Base-by-base conservation (phyloP, 2,329 filamentous ascomycete species). In the Grosmannia huntii region DNA sequence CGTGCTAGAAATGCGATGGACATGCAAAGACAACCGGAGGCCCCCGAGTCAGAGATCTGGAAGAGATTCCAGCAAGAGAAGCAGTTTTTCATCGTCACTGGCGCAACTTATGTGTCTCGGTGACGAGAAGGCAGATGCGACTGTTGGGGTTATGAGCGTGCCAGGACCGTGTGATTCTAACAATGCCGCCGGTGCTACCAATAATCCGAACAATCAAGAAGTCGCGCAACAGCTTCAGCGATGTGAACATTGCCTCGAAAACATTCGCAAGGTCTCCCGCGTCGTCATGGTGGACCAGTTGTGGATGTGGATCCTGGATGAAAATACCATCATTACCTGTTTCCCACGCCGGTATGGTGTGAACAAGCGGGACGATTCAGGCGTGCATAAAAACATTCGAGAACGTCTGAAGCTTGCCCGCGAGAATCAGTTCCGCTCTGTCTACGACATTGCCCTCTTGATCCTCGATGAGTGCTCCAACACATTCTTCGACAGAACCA, bases 401-500 rank as follows among this genome's bases (percentile, higher is more conserved):
- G 64, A 64, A 3, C 64, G 67, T 0, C 59, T 75, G 0, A 64
- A 66, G 21, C 61, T 58, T 1, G 58, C 46, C 1, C 63, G 60
- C 0, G 56, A 62, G 3, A 63, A 68, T 11, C 64, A 68, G 11
- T 68, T 75, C 9, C 64, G 64, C 0, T 72, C 71, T 0, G 70
- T 72, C 0, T 73, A 71, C n/a, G 72, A 76, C n/a, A 57, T 76
- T 1, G 73, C 69, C 0, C 62, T 75, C 14, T 67, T 75, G 5
- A 72, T 77, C 14, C 67, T 76, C 1, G 70, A 72, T 16, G 69
- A 74, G 55, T 75, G 73, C 44, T 70, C 70, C 1, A 70, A 66
- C 7, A 68, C 70, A 0, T 72, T 75, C 5, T 75, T 77, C 55
- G 69, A 74, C 28, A 31, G 58, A 38, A 59, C 55, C 1, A 59